Percentiles rank a stretch among this genome's conserved stretches.
phyloP scores from a whole-genome alignment of 2,329 filamentous ascomycete species.

The Ophiocordyceps polyrhachis-furcata region DNA sequence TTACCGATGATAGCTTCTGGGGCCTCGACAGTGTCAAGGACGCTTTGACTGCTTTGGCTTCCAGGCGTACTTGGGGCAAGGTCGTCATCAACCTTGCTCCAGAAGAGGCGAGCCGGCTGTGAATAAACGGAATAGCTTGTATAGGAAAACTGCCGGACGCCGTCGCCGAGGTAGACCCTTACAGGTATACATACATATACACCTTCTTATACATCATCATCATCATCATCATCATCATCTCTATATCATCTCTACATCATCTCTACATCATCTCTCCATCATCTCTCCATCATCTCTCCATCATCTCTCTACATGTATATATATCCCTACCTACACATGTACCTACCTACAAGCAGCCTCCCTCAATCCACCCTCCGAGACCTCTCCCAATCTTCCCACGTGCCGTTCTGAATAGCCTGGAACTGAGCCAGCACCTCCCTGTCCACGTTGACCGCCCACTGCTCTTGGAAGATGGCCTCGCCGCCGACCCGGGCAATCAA shows the following conservation, averaged over 20 bases:
- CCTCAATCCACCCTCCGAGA: neutral
- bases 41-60: conserved; percentile 60
- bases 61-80: conserved; percentile 84
- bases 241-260: no score
- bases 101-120: conserved; percentile 35
- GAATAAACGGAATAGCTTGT: neutral
- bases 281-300: no score
- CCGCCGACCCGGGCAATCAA: conserved; percentile 44
- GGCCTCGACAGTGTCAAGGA: conserved; percentile 63
- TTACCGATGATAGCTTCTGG: conserved; percentile 62
- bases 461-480: conserved; percentile 43
- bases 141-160: neutral
- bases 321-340: neutral
- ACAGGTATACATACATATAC: no score
- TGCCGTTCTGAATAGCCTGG: conserved; percentile 10
- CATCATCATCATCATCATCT: no score
- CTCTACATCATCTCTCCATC: neutral
- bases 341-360: neutral
- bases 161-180: no score
- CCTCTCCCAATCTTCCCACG: neutral
- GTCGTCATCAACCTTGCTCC: conserved; percentile 77
- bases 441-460: conserved; percentile 60
- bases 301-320: neutral
- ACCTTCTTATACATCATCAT: neutral
- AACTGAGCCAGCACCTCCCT: conserved; percentile 52